These are phyloP conservation scores for Trebouxia sp. DNA, from an alignment of 139 green algal species.

Conservation along the genomic window DNA sequence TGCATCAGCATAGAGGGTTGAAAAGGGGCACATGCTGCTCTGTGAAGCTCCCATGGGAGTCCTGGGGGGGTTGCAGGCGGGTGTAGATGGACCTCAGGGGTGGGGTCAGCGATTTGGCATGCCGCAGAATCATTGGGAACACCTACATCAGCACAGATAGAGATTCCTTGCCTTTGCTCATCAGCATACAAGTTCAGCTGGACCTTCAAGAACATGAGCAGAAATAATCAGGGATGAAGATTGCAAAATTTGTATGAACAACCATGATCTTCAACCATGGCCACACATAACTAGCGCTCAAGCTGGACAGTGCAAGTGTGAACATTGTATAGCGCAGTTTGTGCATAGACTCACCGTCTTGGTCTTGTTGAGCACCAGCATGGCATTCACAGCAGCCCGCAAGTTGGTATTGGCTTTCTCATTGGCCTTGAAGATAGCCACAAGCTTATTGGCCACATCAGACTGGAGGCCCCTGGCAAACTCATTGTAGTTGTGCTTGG, in stretches of 20 bases:
- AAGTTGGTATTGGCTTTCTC: neutral
- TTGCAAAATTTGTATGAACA: too few species aligned
- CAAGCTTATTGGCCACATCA: neutral
- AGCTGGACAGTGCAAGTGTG: too few species aligned
- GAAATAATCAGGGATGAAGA: too few species aligned
- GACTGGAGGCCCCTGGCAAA: neutral
- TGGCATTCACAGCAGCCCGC: neutral
- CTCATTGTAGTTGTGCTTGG: neutral
- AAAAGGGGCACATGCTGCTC: neutral
- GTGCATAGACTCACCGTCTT: neutral
- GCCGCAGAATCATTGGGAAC: neutral
- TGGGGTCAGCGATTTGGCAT: neutral
- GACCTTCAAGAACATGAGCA: too few species aligned
- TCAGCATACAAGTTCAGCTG: too few species aligned
- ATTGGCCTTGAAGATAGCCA: neutral
- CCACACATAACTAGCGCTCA: too few species aligned
- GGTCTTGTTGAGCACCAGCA: slow-evolving; percentile 17
- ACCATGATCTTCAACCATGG: too few species aligned
- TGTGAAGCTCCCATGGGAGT: neutral
- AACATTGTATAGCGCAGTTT: neutral
- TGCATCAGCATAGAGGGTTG: neutral
- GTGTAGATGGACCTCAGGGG: neutral
- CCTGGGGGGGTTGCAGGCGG: neutral
- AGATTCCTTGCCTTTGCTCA: too few species aligned
- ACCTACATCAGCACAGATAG: neutral